Conservation (phyloP, 164 flowering plant species). For the Dillenia suffruticosa region DNA sequence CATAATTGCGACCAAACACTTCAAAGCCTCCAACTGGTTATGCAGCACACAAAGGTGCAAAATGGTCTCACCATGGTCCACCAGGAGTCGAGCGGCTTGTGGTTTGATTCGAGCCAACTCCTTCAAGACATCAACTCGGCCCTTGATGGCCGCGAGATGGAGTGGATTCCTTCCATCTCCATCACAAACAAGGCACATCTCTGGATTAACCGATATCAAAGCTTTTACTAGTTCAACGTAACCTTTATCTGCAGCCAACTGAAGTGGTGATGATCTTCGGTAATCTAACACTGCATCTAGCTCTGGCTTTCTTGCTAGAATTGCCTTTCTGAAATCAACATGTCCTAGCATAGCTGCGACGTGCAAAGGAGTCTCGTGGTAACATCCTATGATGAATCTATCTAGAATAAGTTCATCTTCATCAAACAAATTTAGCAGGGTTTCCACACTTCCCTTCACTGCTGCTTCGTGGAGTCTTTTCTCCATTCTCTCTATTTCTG, state of each 20-base stretch:
- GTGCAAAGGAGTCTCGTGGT: conserved; percentile 21
- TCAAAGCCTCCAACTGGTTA: conserved; percentile 21
- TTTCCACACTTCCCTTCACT: conserved; percentile 6
- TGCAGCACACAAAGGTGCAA: conserved; percentile 20
- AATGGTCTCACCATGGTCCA: conserved; percentile 15
- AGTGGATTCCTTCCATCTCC: conserved; percentile 23
- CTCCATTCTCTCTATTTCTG: too few relatives aligned
- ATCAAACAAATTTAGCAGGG: conserved; percentile 17
- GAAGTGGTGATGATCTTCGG: conserved; percentile 16
- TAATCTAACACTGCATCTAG: conserved; percentile 18
- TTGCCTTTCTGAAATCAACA: not conserved
- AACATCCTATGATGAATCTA: not conserved
- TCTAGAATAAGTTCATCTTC: conserved; percentile 20
- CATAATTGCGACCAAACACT: conserved; percentile 7
- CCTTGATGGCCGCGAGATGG: conserved; percentile 27
- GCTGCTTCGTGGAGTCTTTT: too few relatives aligned
- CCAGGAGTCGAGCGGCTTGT: not conserved
- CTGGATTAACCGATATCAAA: conserved; percentile 1
- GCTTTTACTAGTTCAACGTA: conserved; percentile 10
- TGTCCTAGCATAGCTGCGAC: conserved; percentile 23
- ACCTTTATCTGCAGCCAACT: conserved; percentile 26
- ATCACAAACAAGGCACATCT: conserved; percentile 11
- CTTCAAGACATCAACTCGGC: conserved; percentile 14
- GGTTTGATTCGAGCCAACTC: conserved; percentile 16
- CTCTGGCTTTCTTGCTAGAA: conserved; percentile 10